Conservation (phyloP, 1,139 yeast species). For the Taiozyma sp. region DNA sequence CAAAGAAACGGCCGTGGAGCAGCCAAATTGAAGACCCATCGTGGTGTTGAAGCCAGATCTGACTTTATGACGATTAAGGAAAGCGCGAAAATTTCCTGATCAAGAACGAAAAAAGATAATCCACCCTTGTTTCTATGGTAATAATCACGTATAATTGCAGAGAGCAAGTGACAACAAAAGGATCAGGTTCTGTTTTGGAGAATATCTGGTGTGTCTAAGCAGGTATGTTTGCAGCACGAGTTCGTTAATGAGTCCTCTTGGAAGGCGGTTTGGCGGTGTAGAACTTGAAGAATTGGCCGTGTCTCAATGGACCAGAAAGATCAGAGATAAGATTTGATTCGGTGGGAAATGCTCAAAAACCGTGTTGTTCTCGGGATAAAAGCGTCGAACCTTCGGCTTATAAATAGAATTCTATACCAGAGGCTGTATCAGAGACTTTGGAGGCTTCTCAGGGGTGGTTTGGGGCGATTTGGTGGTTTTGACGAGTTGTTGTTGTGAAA, state of each 20-base stretch:
- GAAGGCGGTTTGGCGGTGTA: not conserved
- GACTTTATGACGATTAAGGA: not conserved
- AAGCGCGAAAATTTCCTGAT: not conserved
- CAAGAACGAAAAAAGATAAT: not conserved
- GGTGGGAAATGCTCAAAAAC: not conserved
- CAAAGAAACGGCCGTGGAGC: slow-evolving; percentile 26
- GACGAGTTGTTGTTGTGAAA: not conserved
- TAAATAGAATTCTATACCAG: not conserved
- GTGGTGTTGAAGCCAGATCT: not conserved
- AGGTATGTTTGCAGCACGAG: not conserved
- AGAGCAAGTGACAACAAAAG: not conserved
- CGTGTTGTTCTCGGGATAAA: not conserved
- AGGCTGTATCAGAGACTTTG: not conserved
- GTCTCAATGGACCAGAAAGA: not conserved
- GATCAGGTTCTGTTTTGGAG: not conserved
- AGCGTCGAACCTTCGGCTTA: not conserved
- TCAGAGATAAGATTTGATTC: not conserved
- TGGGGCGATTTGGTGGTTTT: not conserved
- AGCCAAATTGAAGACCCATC: slow-evolving; percentile 23
- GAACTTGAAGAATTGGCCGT: not conserved
- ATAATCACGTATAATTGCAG: not conserved
- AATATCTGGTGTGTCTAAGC: not conserved
- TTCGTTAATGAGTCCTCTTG: not conserved
- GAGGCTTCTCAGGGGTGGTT: not conserved
- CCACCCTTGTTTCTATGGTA: not conserved